Evolutionary conservation across 2,329 filamentous ascomycete species (phyloP).

Genomic region (Scleromitrula shiraiana): DNA sequence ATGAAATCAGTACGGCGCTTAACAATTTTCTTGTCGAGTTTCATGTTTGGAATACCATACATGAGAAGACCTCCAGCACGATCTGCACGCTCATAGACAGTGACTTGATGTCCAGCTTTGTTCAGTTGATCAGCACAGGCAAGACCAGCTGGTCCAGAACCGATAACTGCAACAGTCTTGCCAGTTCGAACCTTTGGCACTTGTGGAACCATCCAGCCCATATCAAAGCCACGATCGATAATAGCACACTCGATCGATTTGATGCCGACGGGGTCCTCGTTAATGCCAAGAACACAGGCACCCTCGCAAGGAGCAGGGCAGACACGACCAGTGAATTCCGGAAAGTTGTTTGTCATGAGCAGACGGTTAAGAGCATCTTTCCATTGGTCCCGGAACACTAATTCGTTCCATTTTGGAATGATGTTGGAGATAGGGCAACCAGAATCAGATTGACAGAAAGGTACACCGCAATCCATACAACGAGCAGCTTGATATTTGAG

Average conservation of each 20-base stretch:
- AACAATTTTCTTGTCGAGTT: constrained; percentile 95
- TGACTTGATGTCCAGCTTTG: constrained; percentile 80
- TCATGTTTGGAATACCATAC: constrained; percentile 99
- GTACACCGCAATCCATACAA: constrained; percentile 98
- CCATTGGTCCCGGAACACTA: constrained; percentile 74
- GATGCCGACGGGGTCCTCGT: constrained; percentile 93
- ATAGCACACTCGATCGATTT: constrained; percentile 98
- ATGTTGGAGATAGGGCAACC: constrained; percentile 96
- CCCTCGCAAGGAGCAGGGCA: constrained; percentile 96
- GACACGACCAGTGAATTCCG: constrained; percentile 93
- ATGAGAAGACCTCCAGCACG: constrained; percentile 86
- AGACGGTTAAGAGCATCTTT: constrained; percentile 84
- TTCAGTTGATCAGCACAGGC: constrained; percentile 91
- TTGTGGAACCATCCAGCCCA: constrained; percentile 91
- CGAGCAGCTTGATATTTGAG: constrained; percentile 94
- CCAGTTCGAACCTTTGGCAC: constrained; percentile 75
- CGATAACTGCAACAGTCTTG: constrained; percentile 82
- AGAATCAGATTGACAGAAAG: constrained; percentile 94
- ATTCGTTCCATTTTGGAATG: constrained; percentile 92
- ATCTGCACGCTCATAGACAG: constrained; percentile 88
- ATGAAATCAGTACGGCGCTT: constrained; percentile 94
- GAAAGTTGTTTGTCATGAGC: constrained; percentile 97
- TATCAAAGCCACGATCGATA: constrained; percentile 94
- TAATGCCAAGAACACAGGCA: constrained; percentile 92
- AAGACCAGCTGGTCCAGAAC: constrained; percentile 86